These are phyloP conservation scores for Pinus albicaulis DNA, from an alignment of 75 land plant genomes.

Conservation along the genomic window DNA sequence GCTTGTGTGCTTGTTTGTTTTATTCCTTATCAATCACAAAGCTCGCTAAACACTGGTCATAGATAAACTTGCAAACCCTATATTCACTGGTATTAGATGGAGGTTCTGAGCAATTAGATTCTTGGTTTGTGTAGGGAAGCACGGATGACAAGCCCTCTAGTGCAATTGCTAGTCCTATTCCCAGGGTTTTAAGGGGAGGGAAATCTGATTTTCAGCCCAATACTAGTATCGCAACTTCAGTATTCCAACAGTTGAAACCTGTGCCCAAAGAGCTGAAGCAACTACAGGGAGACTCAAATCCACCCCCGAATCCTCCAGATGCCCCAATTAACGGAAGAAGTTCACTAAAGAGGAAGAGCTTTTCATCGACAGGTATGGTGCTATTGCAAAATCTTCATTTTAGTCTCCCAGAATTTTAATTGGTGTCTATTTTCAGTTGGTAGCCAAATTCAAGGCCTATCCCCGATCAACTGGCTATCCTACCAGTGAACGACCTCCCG, in stretches of 20 bases:
- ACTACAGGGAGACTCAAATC: neutral
- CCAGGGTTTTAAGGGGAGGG: neutral
- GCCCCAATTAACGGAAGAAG: neutral
- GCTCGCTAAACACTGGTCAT: neutral
- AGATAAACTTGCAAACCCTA: neutral
- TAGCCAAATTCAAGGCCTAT: too few relatives aligned
- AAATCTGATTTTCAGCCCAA: neutral
- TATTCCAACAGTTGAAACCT: neutral
- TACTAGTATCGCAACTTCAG: neutral
- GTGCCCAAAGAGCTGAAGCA: neutral
- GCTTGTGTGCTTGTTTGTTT: neutral
- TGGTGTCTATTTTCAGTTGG: too few relatives aligned
- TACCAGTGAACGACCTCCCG: too few relatives aligned
- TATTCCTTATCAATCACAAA: too few relatives aligned
- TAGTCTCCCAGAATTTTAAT: too few relatives aligned
- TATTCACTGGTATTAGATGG: neutral
- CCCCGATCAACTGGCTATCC: too few relatives aligned
- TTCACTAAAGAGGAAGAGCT: conserved; percentile 6
- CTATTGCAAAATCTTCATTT: too few relatives aligned
- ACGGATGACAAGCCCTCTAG: neutral
- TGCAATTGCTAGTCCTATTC: neutral
- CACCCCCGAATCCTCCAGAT: neutral
- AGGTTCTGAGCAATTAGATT: neutral
- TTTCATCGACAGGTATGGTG: neutral
- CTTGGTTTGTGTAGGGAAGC: neutral